Evolutionary conservation across 805 yeast genomes (phyloP).

Genomic region (Sugiyamaella lignohabitans): DNA sequence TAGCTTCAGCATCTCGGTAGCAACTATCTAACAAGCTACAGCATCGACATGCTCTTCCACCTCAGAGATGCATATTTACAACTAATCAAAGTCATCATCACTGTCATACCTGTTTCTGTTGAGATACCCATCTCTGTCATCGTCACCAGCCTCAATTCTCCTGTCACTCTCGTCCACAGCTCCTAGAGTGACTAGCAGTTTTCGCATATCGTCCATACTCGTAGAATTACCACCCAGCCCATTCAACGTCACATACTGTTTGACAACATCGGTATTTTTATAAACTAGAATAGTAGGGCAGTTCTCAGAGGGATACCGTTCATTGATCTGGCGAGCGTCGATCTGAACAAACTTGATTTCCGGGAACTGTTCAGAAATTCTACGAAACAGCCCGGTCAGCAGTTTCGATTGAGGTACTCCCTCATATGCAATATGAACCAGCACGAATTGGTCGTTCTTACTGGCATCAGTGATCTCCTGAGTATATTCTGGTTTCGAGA

Average conservation of each 20-base stretch:
- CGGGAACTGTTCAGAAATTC: constrained; percentile 59
- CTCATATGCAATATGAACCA: constrained; percentile 69
- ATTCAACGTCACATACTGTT: constrained; percentile 74
- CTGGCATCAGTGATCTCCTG: constrained; percentile 81
- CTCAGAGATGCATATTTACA: no score
- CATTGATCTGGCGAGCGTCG: constrained; percentile 85
- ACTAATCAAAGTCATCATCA: not conserved
- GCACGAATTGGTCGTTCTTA: constrained; percentile 47
- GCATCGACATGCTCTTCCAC: no score
- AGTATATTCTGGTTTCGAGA: constrained; percentile 83
- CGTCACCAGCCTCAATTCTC: constrained; percentile 52
- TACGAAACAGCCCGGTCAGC: constrained; percentile 49
- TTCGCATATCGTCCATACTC: constrained; percentile 61
- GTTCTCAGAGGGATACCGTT: constrained; percentile 81
- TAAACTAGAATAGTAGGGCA: constrained; percentile 89
- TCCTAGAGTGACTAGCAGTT: constrained; percentile 56
- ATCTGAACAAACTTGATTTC: constrained; percentile 91
- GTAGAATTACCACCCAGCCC: constrained; percentile 83
- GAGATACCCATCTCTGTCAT: no score
- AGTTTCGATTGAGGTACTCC: constrained; percentile 63
- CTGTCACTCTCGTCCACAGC: constrained; percentile 63
- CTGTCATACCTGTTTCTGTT: no score
- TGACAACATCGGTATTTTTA: constrained; percentile 66
- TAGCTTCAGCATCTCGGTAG: no score
- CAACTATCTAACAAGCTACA: no score